Base-by-base conservation (phyloP, 179 eudicot genomes). In the Amaranthus tricolor region DNA sequence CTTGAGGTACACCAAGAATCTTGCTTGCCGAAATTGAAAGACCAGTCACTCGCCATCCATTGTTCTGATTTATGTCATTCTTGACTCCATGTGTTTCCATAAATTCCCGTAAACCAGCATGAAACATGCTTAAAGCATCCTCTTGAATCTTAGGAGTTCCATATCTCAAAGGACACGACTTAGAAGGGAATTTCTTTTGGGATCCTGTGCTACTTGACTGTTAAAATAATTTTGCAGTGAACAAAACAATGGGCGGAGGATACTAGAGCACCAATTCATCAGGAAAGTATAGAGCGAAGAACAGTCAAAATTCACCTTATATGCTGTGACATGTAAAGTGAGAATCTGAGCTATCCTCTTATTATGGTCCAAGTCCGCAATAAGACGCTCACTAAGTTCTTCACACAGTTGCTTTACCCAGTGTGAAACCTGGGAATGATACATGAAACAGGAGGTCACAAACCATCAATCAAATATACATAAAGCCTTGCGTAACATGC, bases 21-120 rank as follows among this genome's bases (percentile, higher is more conserved):
- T 94, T 94, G 81, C 92, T 84, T 45, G 98, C 98, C 63, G 94
- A 81, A 77, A 94, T 80, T 64, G 97, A 94, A 68, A 92, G 96
- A 76, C 83, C 83, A 50, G 91, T 92, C 53, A 94, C 80, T 83
- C 88, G 85, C 94, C 98, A 92, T 71, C 84, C 89, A 67, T 75
- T 80, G 44, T 66, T 74, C 69, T 76, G 85, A 81, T 73, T 53
- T 67, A 86, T 86, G 31, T 78, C 80, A 71, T 57, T 70, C 77
- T 77, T 82, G 40, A 72, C 69, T 51, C 75, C 83, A 72, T 67
- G 62, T 66, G 81, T 45, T 56, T 88, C 89, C 81, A 90, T 71
- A 76, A 74, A 94, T 64, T 94, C 98, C 69, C 97, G 90, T 71
- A 94, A 79, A 15, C 88, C 92, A 78, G 92, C 82, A 78, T 89